A percentile compares a stretch with the other conserved stretches of the same genome.
Conservation (phyloP, 31 red algal genomes). For the Odonthalia washingtoniensis region DNA sequence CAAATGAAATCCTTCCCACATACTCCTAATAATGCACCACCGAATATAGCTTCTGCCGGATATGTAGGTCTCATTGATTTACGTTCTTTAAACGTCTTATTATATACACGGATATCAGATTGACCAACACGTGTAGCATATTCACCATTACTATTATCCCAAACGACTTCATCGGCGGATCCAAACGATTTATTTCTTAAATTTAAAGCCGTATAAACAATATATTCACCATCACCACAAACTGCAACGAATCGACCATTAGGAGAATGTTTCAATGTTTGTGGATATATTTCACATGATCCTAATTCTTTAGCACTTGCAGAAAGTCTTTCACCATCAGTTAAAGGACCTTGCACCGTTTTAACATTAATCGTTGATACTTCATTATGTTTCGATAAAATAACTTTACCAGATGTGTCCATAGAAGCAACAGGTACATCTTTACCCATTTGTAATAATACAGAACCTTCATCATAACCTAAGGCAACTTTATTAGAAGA, state of each 20-base stretch:
- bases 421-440: slow-evolving; percentile 95
- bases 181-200: slow-evolving; percentile 97
- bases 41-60: slow-evolving; percentile 85
- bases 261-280: slow-evolving; percentile 85
- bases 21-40: slow-evolving; percentile 88
- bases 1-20: slow-evolving; percentile 93
- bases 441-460: slow-evolving; percentile 92
- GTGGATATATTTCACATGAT: slow-evolving; percentile 91
- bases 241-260: slow-evolving; percentile 99
- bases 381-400: slow-evolving; percentile 96
- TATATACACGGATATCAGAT: slow-evolving; percentile 89
- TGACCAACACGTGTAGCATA: slow-evolving; percentile 87
- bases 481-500: slow-evolving; percentile 93
- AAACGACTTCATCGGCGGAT: slow-evolving; percentile 95
- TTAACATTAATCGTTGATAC: slow-evolving; percentile 83
- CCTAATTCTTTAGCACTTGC: slow-evolving; percentile 90
- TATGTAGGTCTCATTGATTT: slow-evolving; percentile 89
- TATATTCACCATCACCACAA: slow-evolving; percentile 99
- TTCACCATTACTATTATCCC: slow-evolving; percentile 95
- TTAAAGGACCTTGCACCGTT: slow-evolving; percentile 49
- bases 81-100: slow-evolving; percentile 91
- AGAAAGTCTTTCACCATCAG: slow-evolving; percentile 86
- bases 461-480: slow-evolving; percentile 96
- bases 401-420: slow-evolving; percentile 95
- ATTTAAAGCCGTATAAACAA: slow-evolving; percentile 97